These are phyloP conservation scores for Ophiocordyceps camponoti-rufipedis DNA, from an alignment of 2,329 filamentous ascomycete species.

Conservation along the genomic window DNA sequence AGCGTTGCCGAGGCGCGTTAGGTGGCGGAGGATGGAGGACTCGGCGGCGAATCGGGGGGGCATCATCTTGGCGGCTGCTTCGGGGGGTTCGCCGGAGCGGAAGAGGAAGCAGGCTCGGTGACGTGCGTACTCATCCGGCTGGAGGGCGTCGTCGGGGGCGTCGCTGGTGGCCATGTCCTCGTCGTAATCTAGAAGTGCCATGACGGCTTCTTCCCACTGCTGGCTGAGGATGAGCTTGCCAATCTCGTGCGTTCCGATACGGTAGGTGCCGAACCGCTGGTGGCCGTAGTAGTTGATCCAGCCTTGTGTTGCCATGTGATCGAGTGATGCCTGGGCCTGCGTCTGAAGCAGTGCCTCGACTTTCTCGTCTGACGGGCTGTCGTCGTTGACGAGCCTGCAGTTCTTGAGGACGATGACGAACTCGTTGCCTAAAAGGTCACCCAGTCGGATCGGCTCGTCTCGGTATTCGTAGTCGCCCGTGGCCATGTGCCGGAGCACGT, in stretches of 20 bases:
- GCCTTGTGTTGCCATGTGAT: conserved; percentile 51
- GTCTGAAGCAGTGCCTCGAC: conserved; percentile 13
- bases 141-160: conserved; percentile 28
- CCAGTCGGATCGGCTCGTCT: conserved; percentile 55
- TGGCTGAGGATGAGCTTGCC: conserved; percentile 70
- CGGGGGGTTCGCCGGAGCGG: conserved; percentile 37
- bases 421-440: conserved; percentile 75
- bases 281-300: conserved; percentile 98
- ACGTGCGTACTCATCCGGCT: conserved; percentile 59
- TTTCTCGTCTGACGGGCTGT: conserved; percentile 8
- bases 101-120: conserved; percentile 66
- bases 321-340: conserved; percentile 38
- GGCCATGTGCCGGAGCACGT: conserved; percentile 40
- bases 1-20: conserved; percentile 30
- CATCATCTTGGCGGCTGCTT: conserved; percentile 46
- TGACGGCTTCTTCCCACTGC: conserved; percentile 64
- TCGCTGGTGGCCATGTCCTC: conserved; percentile 34
- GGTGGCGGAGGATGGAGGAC: conserved; percentile 56
- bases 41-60: conserved; percentile 75
- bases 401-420: conserved; percentile 86
- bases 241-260: conserved; percentile 67
- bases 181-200: conserved; percentile 59
- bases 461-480: conserved; percentile 73
- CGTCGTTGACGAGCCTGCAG: conserved; percentile 40
- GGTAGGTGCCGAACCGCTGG: conserved; percentile 87